phyloP scores from a whole-genome alignment of 148 eudicot genomes.

The Camellia lanceoleosa region DNA sequence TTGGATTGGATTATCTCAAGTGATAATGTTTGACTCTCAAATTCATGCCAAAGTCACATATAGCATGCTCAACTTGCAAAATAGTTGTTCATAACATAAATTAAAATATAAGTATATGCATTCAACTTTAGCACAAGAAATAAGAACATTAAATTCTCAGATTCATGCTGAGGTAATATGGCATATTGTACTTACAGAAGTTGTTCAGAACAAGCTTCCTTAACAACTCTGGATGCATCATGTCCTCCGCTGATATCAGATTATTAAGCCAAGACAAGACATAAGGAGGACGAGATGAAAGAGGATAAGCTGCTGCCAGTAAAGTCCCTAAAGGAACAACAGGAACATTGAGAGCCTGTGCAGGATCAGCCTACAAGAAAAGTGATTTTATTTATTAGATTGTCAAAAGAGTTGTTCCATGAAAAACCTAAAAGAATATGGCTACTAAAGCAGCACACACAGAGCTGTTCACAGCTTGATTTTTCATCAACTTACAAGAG shows the following conservation, averaged over 20 bases:
- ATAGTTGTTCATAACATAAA: neutral
- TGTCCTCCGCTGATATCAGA: slow-evolving; percentile 82
- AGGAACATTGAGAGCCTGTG: slow-evolving; percentile 89
- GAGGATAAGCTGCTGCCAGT: slow-evolving; percentile 84
- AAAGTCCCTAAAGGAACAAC: slow-evolving; percentile 95
- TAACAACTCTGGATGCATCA: slow-evolving; percentile 94
- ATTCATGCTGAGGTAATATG: slow-evolving; percentile 3
- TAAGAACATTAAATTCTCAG: neutral
- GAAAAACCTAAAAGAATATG: neutral
- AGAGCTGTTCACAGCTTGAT: neutral
- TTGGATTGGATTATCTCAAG: neutral
- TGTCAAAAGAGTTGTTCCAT: neutral
- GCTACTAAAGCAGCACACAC: neutral
- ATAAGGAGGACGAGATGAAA: slow-evolving; percentile 83
- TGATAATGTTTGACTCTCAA: neutral
- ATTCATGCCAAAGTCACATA: neutral
- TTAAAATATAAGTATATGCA: neutral
- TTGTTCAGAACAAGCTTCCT: slow-evolving; percentile 87
- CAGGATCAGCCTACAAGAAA: slow-evolving; percentile 85
- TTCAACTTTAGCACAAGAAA: slow-evolving; percentile 1
- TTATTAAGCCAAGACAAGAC: slow-evolving; percentile 85
- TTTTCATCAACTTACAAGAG: slow-evolving; percentile 66
- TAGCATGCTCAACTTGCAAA: neutral
- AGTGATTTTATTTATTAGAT: slow-evolving; percentile 6
- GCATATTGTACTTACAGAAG: slow-evolving; percentile 62